Percentiles rank a stretch among this genome's conserved stretches.
These are phyloP conservation scores for Pseudonitzschia multistriata DNA, from an alignment of 108 stramenopile species.

Conservation along the genomic window DNA sequence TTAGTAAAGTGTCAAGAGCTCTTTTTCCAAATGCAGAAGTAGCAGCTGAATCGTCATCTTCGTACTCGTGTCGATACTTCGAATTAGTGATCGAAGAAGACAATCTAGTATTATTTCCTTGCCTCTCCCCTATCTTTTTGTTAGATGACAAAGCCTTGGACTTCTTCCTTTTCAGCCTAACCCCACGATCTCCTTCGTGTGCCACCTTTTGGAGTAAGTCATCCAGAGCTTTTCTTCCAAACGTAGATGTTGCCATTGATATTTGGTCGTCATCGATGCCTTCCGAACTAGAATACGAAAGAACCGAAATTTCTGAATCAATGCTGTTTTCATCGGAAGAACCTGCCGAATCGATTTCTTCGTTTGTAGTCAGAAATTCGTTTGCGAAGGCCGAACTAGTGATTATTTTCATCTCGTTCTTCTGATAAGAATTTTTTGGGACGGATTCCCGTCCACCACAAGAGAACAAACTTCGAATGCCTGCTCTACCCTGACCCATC, in stretches of 20 bases:
- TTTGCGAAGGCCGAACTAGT: slow-evolving; percentile 3
- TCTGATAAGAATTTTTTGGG: not conserved
- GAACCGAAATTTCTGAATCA: slow-evolving; percentile 1
- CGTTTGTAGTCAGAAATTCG: slow-evolving; percentile 18
- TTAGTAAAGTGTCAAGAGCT: slow-evolving; percentile 1
- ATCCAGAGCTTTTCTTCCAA: slow-evolving; percentile 26
- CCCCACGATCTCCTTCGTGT: slow-evolving; percentile 1
- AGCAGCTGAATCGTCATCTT: not conserved
- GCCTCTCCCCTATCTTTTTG: not conserved
- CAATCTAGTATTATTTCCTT: not conserved
- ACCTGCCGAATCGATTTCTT: not conserved
- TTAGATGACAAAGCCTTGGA: slow-evolving; percentile 5
- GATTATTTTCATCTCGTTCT: not conserved
- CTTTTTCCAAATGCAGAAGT: not conserved
- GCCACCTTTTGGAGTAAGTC: slow-evolving; percentile 21
- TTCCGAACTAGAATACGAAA: not conserved
- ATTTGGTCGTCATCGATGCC: slow-evolving; percentile 8
- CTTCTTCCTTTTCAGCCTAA: not conserved
- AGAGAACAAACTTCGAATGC: slow-evolving; percentile 10
- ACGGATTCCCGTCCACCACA: too few relatives aligned
- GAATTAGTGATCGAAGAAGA: not conserved
- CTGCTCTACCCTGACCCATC: slow-evolving; percentile 12
- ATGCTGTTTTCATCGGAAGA: not conserved
- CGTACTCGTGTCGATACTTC: slow-evolving; percentile 10
- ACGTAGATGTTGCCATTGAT: slow-evolving; percentile 28